phyloP scores from a whole-genome alignment of 257 asterid species.

The Solanum chaucha region DNA sequence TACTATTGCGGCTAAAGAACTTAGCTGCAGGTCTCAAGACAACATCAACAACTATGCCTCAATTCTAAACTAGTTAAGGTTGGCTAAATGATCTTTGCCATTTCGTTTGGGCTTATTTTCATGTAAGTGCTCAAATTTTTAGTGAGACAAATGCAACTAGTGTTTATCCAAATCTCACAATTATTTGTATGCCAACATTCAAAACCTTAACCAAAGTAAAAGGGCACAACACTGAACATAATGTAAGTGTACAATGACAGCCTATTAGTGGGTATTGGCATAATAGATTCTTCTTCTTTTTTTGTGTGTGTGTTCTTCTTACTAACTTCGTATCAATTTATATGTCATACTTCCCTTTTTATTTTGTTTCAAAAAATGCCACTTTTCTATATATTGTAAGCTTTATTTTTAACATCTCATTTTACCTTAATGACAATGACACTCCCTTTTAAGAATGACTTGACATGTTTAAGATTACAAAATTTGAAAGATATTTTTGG shows the following conservation, averaged over 20 bases:
- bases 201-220: neutral
- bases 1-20: neutral
- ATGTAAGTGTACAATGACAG: neutral
- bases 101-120: neutral
- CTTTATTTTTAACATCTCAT: neutral
- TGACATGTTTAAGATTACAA: neutral
- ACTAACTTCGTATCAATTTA: neutral
- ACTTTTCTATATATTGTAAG: neutral
- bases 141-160: neutral
- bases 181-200: neutral
- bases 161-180: neutral
- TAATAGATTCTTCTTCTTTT: neutral
- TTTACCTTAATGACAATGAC: neutral
- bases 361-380: neutral
- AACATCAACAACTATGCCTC: neutral
- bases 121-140: neutral
- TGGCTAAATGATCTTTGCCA: neutral
- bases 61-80: neutral
- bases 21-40: neutral
- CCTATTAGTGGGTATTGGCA: neutral
- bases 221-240: neutral
- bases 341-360: neutral
- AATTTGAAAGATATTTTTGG: neutral
- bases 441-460: neutral
- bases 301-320: neutral